Evolutionary conservation across 139 green algal species (phyloP).

Genomic region (Chlorella sp.): DNA sequence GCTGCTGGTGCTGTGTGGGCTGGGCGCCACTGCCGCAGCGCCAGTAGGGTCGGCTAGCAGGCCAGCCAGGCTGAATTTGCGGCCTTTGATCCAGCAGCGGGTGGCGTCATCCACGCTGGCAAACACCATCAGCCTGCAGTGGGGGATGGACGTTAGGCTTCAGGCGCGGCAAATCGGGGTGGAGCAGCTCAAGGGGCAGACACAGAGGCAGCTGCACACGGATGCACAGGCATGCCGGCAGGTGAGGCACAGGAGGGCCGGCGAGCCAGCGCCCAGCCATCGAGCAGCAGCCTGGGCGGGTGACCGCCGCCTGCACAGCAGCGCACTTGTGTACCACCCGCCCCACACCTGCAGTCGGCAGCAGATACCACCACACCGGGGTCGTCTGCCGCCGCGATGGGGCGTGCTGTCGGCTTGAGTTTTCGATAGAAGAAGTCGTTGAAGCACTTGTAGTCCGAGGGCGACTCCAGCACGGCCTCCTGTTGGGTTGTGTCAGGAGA

Average conservation of each 20-base stretch:
- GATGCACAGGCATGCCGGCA: background rate
- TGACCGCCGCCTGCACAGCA: background rate
- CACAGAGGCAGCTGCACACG: background rate
- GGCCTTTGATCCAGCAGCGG: conserved; percentile 73
- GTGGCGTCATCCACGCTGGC: conserved; percentile 51
- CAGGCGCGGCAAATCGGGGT: background rate
- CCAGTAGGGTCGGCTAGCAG: conserved; percentile 51
- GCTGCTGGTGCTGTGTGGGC: background rate
- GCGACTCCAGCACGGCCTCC: background rate
- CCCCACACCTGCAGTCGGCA: conserved; percentile 42
- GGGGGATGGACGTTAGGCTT: background rate
- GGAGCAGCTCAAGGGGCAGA: background rate
- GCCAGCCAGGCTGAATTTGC: conserved; percentile 55
- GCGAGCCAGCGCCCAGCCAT: background rate
- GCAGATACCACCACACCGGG: conserved; percentile 19
- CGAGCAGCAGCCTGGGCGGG: too few relatives aligned
- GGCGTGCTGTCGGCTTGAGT: conserved; percentile 57
- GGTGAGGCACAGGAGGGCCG: background rate
- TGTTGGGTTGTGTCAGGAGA: background rate
- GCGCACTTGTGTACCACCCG: background rate
- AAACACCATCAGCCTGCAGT: conserved; percentile 39
- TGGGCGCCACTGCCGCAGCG: background rate
- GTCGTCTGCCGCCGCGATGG: conserved; percentile 44
- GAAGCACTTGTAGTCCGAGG: conserved; percentile 57
- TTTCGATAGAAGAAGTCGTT: conserved; percentile 76